Evolutionary conservation across 2,329 filamentous ascomycete genomes (phyloP), one percentile per base, ranked within the genome.

Genomic region (Chaetomium olivaceum): DNA sequence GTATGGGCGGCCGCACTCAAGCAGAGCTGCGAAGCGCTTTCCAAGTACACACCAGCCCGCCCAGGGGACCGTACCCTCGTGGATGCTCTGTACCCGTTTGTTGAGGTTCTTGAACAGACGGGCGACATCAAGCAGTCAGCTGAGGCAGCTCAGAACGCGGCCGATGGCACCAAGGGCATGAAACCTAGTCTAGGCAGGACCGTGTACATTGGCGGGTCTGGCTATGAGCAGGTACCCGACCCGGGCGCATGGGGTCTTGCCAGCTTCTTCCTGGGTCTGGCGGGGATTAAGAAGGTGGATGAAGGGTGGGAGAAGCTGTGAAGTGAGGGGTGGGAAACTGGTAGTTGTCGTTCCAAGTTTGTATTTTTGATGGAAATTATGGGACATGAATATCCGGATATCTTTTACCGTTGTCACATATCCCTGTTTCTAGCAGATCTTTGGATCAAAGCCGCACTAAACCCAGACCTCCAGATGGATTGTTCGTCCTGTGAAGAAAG

Each of bases 151-250:
- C 85, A 86, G 69, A 82, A 87, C 56, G 95, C 90, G 0, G 90
- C 93, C 4, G 89, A 94, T 69, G 86, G 86, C 33, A 98, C 95
- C 23, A 96, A 93, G 81, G 91, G 90, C 27, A 97, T 99, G 93
- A 87, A 90, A 76, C 92, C 95, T 51, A 95, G 89, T 72, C 81
- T 99, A 50, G 95, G 95, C 8, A 82, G 92, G 65, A 87, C 90
- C 1, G 92, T 95, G 12, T 96, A 96, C 76, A 87, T 96, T 59
- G 92, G 91, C 68, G 90, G 90, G 68, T 85, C 81, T 75, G 90
- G 90, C 19, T 93, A 84, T 80, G 87, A 87, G 79, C 80, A 91
- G 72, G 84, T 92, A 21, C 85, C 84, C 0, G 84, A 87, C 62
- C 85, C 85, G 66, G 95, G 95, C n/a, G 87, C 87, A 19, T 89